phyloP scores from a whole-genome alignment of 352 stramenopile species.

The Globisporangium carolinianum region DNA sequence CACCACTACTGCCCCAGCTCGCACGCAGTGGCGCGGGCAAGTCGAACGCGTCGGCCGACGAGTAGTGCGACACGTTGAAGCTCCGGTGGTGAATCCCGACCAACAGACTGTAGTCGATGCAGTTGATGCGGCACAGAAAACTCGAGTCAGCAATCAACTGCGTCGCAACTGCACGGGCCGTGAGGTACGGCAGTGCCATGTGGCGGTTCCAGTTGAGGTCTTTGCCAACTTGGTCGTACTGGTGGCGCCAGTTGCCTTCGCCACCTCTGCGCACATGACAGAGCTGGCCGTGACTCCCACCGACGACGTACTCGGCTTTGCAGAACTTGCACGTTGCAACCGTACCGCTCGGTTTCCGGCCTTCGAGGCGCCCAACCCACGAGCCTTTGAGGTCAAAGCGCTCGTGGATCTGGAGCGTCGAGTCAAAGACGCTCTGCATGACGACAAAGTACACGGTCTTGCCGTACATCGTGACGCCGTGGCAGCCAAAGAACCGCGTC shows the following conservation, averaged over 20 bases:
- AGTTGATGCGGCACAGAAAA: slow-evolving; percentile 90
- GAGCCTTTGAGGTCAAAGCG: slow-evolving; percentile 81
- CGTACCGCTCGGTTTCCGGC: slow-evolving; percentile 62
- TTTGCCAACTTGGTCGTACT: slow-evolving; percentile 79
- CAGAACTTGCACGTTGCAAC: slow-evolving; percentile 73
- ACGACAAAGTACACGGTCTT: slow-evolving; percentile 83
- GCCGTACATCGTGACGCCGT: slow-evolving; percentile 80
- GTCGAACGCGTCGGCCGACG: slow-evolving; percentile 43
- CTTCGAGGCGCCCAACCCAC: slow-evolving; percentile 75
- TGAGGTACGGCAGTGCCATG: slow-evolving; percentile 54
- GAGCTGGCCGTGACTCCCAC: slow-evolving; percentile 59
- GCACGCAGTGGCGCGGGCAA: slow-evolving; percentile 15
- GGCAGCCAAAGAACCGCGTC: slow-evolving; percentile 73
- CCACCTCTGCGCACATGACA: slow-evolving; percentile 52
- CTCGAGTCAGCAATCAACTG: slow-evolving; percentile 85
- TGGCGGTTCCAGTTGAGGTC: slow-evolving; percentile 82
- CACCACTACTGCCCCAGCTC: slow-evolving; percentile 13
- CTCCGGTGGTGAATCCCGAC: slow-evolving; percentile 91
- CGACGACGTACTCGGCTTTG: slow-evolving; percentile 52
- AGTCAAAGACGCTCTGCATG: slow-evolving; percentile 82
- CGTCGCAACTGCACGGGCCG: slow-evolving; percentile 43
- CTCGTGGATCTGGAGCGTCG: slow-evolving; percentile 71
- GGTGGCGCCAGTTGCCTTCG: slow-evolving; percentile 61
- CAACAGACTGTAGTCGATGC: slow-evolving; percentile 94
- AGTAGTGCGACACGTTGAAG: slow-evolving; percentile 72